These are phyloP conservation scores for Artemisia tridentata DNA, from an alignment of 129 eudicot species.

Conservation along the genomic window DNA sequence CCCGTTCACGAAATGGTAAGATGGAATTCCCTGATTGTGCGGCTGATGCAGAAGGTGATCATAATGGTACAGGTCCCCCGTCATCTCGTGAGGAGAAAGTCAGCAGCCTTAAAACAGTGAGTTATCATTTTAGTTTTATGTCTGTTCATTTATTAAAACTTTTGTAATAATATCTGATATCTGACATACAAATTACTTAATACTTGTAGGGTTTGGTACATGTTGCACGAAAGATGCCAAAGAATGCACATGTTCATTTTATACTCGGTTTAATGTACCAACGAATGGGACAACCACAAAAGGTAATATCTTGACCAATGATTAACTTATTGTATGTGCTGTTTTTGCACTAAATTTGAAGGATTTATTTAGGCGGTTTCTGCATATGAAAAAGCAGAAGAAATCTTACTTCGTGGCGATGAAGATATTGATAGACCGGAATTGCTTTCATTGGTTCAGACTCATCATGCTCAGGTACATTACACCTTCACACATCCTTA, in stretches of 20 bases:
- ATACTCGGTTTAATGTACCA: conserved; percentile 91
- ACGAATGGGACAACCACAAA: conserved; percentile 95
- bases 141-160: too few species aligned
- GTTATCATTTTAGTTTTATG: conserved; percentile 19
- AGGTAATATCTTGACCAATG: conserved; percentile 43
- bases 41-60: conserved; percentile 74
- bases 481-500: not conserved
- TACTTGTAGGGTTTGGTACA: conserved; percentile 73
- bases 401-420: conserved; percentile 82
- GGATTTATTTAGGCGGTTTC: conserved; percentile 51
- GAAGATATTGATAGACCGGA: conserved; percentile 95
- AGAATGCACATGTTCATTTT: conserved; percentile 94
- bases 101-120: conserved; percentile 96
- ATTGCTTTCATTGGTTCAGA: conserved; percentile 84
- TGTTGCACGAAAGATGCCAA: conserved; percentile 92
- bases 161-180: too few species aligned
- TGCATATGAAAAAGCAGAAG: conserved; percentile 92
- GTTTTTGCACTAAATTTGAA: conserved; percentile 16
- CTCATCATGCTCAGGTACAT: conserved; percentile 93
- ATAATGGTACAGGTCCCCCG: conserved; percentile 68
- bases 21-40: conserved; percentile 73
- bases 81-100: conserved; percentile 96
- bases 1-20: conserved; percentile 63
- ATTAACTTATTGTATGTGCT: not conserved
- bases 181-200: not conserved